phyloP scores from a whole-genome alignment of 495 filamentous ascomycete species.

The Choiromyces venosus region DNA sequence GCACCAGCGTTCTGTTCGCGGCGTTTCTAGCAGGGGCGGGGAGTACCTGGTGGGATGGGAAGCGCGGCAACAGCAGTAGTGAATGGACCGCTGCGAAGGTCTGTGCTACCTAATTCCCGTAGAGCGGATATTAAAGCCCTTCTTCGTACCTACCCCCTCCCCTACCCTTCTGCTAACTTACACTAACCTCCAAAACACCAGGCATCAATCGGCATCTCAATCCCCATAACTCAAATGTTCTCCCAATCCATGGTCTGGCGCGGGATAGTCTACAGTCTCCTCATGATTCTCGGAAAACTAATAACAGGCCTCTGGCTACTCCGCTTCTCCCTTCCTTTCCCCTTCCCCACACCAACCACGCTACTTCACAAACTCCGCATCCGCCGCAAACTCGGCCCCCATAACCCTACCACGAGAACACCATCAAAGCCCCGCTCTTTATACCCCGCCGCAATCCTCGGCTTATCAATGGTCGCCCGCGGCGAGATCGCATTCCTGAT shows the following conservation, averaged over 20 bases:
- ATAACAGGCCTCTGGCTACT: conserved; percentile 61
- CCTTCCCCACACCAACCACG: neutral
- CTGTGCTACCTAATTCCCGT: conserved; percentile 55
- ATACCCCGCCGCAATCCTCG: conserved; percentile 48
- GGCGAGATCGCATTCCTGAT: conserved; percentile 79
- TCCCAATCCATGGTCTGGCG: conserved; percentile 59
- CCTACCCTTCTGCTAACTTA: conserved; percentile 40
- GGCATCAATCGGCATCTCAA: conserved; percentile 71
- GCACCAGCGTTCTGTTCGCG: conserved; percentile 56
- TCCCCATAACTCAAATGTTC: conserved; percentile 70
- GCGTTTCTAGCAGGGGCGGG: conserved; percentile 55
- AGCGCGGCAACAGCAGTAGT: neutral
- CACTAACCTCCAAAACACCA: neutral
- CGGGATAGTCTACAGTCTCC: conserved; percentile 61
- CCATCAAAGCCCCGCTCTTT: conserved; percentile 17
- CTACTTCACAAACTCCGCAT: neutral
- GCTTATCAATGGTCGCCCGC: conserved; percentile 63
- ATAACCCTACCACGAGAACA: neutral
- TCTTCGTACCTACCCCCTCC: conserved; percentile 50
- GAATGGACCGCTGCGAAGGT: conserved; percentile 43
- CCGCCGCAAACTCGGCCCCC: neutral
- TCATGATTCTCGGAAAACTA: conserved; percentile 66
- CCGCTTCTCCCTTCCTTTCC: conserved; percentile 41
- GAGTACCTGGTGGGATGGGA: conserved; percentile 52
- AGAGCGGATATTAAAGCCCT: conserved; percentile 57